Conservation (phyloP, 2,329 filamentous ascomycete genomes). For the Hypoxylon sp. region DNA sequence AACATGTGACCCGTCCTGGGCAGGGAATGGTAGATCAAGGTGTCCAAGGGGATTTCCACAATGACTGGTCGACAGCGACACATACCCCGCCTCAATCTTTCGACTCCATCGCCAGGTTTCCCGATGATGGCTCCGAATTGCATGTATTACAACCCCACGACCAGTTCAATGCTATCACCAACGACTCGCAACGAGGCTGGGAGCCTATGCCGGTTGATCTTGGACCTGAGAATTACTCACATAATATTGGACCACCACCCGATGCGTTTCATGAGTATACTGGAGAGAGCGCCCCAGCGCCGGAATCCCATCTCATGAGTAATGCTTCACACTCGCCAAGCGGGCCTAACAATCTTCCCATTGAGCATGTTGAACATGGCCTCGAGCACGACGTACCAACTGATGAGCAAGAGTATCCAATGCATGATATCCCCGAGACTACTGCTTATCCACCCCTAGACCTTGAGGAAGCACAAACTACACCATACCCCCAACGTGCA, state of each 20-base stretch:
- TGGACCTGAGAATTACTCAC: slow-evolving; percentile 13
- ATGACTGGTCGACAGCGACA: slow-evolving; percentile 15
- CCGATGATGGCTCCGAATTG: slow-evolving; percentile 7
- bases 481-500: slow-evolving; percentile 14
- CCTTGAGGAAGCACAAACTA: slow-evolving; percentile 17
- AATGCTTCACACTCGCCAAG: slow-evolving; percentile 21
- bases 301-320: too few relatives aligned
- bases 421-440: slow-evolving; percentile 1
- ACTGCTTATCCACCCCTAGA: slow-evolving; percentile 38
- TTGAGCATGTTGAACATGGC: slow-evolving; percentile 16
- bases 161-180: slow-evolving; percentile 1
- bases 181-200: slow-evolving; percentile 23
- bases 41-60: slow-evolving; percentile 25
- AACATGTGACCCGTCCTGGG: slow-evolving; percentile 6
- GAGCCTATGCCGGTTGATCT: slow-evolving; percentile 9
- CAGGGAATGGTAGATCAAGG: slow-evolving; percentile 33
- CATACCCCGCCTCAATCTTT: slow-evolving; percentile 4
- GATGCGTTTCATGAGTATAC: slow-evolving; percentile 11
- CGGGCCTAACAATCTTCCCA: slow-evolving; percentile 16
- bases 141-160: slow-evolving; percentile 14
- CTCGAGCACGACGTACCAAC: background rate
- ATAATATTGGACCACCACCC: slow-evolving; percentile 9
- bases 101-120: background rate
- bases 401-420: slow-evolving; percentile 16
- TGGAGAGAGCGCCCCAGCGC: slow-evolving; percentile 3